phyloP scores from a whole-genome alignment of 163 green algal genomes.

The Chlorella variabilis region DNA sequence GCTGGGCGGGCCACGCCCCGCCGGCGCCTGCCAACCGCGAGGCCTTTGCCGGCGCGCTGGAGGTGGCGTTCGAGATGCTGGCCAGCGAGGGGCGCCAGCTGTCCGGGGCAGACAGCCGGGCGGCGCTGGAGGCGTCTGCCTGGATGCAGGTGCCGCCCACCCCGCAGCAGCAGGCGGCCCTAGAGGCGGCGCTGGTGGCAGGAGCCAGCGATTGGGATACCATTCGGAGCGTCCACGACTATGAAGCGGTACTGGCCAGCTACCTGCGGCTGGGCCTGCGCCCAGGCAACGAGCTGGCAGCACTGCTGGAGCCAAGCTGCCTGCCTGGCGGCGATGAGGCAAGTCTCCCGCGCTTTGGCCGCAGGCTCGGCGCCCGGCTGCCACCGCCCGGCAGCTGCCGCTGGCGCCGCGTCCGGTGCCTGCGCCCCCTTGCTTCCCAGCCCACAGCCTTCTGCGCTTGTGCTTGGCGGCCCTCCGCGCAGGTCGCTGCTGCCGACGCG shows the following conservation, averaged over 20 bases:
- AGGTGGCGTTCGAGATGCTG: background rate
- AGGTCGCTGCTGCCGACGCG: too few species aligned
- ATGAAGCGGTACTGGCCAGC: background rate
- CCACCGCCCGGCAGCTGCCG: too few species aligned
- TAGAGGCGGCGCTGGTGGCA: background rate
- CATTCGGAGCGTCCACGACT: background rate
- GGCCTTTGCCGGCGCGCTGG: background rate
- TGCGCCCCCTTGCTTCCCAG: too few species aligned
- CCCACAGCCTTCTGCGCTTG: too few species aligned
- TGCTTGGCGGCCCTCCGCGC: too few species aligned
- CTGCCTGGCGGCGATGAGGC: too few species aligned
- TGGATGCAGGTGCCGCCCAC: background rate
- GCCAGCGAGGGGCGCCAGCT: background rate
- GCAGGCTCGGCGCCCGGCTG: too few species aligned
- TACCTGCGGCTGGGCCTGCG: constrained; percentile 8
- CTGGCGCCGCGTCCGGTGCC: too few species aligned
- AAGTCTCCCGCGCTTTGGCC: too few species aligned
- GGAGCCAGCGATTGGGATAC: background rate
- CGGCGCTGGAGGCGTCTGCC: background rate
- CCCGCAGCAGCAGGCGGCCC: background rate
- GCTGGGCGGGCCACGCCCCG: background rate
- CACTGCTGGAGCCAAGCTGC: background rate
- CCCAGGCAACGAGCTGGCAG: background rate
- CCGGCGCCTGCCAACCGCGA: background rate
- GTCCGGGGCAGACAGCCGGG: background rate